phyloP scores from a whole-genome alignment of 2,329 filamentous ascomycete genomes.

The Aspergillus hortae region DNA sequence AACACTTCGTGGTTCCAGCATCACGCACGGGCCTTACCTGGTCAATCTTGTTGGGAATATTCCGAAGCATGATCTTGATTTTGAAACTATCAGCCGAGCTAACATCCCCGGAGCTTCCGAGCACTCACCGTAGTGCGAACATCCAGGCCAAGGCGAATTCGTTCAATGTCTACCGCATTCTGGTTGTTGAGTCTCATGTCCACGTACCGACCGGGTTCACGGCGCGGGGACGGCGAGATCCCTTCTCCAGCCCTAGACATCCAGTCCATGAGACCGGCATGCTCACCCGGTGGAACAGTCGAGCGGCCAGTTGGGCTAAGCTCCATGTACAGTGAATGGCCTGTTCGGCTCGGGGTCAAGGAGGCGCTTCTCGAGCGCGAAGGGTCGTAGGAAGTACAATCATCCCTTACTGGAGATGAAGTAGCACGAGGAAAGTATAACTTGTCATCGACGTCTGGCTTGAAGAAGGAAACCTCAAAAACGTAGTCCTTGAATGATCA shows the following conservation, averaged over 20 bases:
- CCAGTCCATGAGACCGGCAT: constrained; percentile 29
- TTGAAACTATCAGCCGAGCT: not conserved
- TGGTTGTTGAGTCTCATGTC: constrained; percentile 35
- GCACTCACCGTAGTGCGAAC: constrained; percentile 68
- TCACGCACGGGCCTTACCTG: constrained; percentile 38
- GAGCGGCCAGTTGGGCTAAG: constrained; percentile 40
- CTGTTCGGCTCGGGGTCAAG: constrained; percentile 12
- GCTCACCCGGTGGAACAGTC: constrained; percentile 35
- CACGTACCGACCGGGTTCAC: constrained; percentile 22
- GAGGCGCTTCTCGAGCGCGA: constrained; percentile 12
- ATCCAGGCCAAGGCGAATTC: constrained; percentile 59
- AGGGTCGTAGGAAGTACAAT: constrained; percentile 12
- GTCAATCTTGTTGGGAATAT: constrained; percentile 88
- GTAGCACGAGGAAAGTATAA: constrained; percentile 8
- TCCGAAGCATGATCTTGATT: constrained; percentile 83
- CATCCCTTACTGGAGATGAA: constrained; percentile 16
- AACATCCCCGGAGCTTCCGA: not conserved
- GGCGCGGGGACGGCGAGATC: constrained; percentile 26
- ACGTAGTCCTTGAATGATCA: constrained; percentile 24
- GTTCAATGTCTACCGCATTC: constrained; percentile 43
- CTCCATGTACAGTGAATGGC: constrained; percentile 25
- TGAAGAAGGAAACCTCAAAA: constrained; percentile 28
- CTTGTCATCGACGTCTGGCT: constrained; percentile 26
- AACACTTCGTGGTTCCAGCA: not conserved
- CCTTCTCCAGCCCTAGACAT: constrained; percentile 27